Evolutionary conservation across 805 yeast species (phyloP).

Genomic region (Torulaspora indica): DNA sequence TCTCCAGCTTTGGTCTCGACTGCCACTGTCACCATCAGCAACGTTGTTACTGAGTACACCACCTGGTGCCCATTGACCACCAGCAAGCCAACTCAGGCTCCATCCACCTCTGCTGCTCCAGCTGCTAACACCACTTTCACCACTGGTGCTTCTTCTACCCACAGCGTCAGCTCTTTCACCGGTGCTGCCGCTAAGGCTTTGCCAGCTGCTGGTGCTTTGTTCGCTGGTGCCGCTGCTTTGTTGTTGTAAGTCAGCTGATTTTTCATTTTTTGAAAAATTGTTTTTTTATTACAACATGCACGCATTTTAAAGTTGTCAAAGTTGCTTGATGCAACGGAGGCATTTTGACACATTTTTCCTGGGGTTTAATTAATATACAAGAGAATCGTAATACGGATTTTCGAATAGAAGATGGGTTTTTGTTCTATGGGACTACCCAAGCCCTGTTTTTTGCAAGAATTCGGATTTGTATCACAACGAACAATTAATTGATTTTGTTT

Average conservation of each 20-base stretch:
- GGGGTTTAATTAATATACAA: slow-evolving; percentile 2
- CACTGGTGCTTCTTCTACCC: slow-evolving; percentile 19
- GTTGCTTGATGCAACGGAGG: slow-evolving; percentile 1
- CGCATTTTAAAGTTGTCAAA: background rate
- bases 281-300: background rate
- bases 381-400: slow-evolving; percentile 1
- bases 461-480: slow-evolving; percentile 2
- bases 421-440: too few species aligned
- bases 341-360: slow-evolving; percentile 1
- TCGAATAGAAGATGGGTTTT: background rate
- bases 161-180: slow-evolving; percentile 34
- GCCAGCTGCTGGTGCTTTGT: slow-evolving; percentile 46
- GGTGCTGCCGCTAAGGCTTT: slow-evolving; percentile 45
- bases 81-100: slow-evolving; percentile 19
- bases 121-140: slow-evolving; percentile 17
- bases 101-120: slow-evolving; percentile 13
- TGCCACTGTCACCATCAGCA: slow-evolving; percentile 36
- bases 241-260: slow-evolving; percentile 46
- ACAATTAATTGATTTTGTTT: slow-evolving; percentile 9
- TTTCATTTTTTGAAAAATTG: too few species aligned
- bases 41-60: slow-evolving; percentile 38
- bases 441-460: background rate
- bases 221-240: slow-evolving; percentile 48
- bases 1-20: slow-evolving; percentile 36
- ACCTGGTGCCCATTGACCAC: slow-evolving; percentile 32